Conservation (phyloP, 768 basidiomycete species). For the Mycena indigotica region DNA sequence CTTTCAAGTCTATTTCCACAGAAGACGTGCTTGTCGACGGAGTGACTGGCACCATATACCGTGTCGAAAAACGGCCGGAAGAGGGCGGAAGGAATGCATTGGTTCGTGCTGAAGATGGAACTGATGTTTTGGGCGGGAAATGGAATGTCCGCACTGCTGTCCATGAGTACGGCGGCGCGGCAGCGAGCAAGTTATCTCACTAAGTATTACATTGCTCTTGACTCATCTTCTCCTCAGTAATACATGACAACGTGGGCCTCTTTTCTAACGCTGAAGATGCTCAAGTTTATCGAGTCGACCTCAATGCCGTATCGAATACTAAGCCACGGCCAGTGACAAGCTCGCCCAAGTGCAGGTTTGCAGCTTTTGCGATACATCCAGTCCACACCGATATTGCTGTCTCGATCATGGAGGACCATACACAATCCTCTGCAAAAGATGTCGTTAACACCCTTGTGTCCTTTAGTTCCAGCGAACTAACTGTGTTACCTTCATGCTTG, state of each 20-base stretch:
- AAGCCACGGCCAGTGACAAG: conserved; percentile 11
- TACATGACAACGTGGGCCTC: conserved; percentile 42
- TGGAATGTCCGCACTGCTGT: conserved; percentile 54
- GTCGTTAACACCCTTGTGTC: conserved; percentile 50
- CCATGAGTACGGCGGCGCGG: conserved; percentile 61
- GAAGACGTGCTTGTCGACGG: conserved; percentile 45
- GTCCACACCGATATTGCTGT: conserved; percentile 43
- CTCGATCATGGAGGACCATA: conserved; percentile 59
- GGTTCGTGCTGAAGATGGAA: conserved; percentile 38
- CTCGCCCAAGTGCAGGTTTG: conserved; percentile 50
- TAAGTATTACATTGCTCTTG: not conserved
- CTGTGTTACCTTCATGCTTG: not conserved
- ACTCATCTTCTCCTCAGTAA: conserved; percentile 21
- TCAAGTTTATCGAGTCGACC: conserved; percentile 41
- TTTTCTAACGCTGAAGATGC: conserved; percentile 51
- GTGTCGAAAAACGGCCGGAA: conserved; percentile 39
- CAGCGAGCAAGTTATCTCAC: conserved; percentile 30
- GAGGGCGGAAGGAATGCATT: conserved; percentile 43
- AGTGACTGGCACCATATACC: conserved; percentile 41
- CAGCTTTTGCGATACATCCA: conserved; percentile 53
- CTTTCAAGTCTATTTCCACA: conserved; percentile 6
- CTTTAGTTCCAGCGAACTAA: conserved; percentile 22
- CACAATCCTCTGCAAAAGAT: conserved; percentile 38
- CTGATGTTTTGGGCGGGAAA: conserved; percentile 45
- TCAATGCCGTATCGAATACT: conserved; percentile 40